Base-by-base conservation (phyloP, 805 yeast genomes). In the Cyberlindnera sargentensis region DNA sequence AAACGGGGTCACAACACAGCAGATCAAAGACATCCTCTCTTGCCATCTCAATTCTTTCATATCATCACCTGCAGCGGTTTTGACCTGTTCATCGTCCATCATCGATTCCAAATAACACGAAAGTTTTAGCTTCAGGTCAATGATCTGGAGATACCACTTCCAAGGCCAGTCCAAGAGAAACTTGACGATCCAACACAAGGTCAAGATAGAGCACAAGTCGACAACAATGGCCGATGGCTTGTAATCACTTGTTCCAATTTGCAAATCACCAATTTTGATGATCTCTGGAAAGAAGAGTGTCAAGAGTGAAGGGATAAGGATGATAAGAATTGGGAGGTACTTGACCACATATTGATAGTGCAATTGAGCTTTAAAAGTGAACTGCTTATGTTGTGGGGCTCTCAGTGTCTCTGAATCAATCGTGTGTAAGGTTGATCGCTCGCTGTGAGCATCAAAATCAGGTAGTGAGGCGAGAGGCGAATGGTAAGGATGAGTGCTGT, bases 161-260 rank as follows among this genome's bases (percentile, higher is more conserved):
- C 71, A 67, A 0, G 72, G 72, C 72, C 72, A 68, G 37, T 67
- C 71, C 11, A 63, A 51, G 0, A 63, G 40, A 31, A 63, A 63
- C 41, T 61, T 59, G 10, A 68, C 53, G 2, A 59, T 51, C 64
- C 67, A 64, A 26, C 67, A 57, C 1, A 67, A 55, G n/a, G 65
- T 34, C 6, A 62, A 25, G 4, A 68, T 53, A 5, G 64, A 58
- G 23, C 67, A 51, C 1, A 57, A 42, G 46, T 67, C 70, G 25
- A 67, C 62, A 15, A 65, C 42, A 6, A 66, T 42, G 23, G 40
- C 35, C 1, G 55, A 47, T 5, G 53, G 50, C 10, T 50, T 47
- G 31, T 39, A 41, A n/a, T 36, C 24, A 3, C 38, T 37, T 10
- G 47, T 47, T 6, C 51, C 52, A 23, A 48, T 44, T 37, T 49